Base-by-base conservation (phyloP, 108 stramenopile species). In the Fragilariopsis cylindrus region DNA sequence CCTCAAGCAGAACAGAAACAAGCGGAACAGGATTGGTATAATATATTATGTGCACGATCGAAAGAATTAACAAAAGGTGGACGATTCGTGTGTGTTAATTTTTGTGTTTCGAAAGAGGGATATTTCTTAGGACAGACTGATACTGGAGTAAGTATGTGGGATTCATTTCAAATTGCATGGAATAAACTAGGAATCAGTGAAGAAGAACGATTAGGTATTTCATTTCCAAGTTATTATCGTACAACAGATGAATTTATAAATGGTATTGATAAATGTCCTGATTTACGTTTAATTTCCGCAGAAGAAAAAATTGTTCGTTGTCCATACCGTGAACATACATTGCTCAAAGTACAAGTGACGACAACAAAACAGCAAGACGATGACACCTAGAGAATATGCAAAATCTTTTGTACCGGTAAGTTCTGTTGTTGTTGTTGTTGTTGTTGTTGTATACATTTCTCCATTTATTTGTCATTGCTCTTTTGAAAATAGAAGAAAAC, bases 151-250 rank as follows among this genome's bases (percentile, higher is more conserved):
- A 80, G 67, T 64, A 87, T 84, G 83, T 84, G 83, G 81, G 83
- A 79, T 53, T 76, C 70, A 3, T 87, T 87, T 57, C 57, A 74
- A 60, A 16, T 43, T 19, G 12, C 75, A 42, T 87, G 83, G 83
- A 57, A 72, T 50, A 18, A 75, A 55, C 57, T 87, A 48, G 73
- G 72, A 13, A 84, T 87, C 67, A 76, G 72, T 21, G 79, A 72
- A 18, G 76, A 75, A 42, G 83, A 87, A 68, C 40, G 58, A 56
- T 43, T 49, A 13, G 82, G 76, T 39, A 76, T 84, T n/a, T 77
- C 74, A 1, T 87, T 87, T 68, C 83, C 87, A 3, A 81, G 74
- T 58, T 84, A 84, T 73, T 87, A 87, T 64, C 55, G 81, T 11
- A 77, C 81, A 0, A 76, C 52, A 39, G 73, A 82, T 39, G 87